Percentiles rank a stretch among this genome's conserved stretches.
These are phyloP conservation scores for Yarrowia sp. DNA, from an alignment of 805 yeast species.

Conservation along the genomic window DNA sequence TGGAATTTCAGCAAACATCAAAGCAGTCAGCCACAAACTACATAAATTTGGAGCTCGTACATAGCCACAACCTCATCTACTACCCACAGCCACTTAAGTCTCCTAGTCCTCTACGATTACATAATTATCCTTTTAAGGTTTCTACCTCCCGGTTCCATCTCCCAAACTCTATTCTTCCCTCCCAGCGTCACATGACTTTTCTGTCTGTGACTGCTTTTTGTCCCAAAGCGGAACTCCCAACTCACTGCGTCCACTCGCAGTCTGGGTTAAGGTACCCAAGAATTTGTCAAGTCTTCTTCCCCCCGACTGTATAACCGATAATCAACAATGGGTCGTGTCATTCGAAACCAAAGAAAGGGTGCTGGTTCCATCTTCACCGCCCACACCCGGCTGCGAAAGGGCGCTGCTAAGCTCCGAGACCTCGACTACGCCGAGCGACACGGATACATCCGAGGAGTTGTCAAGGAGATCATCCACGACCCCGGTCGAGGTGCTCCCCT, in stretches of 20 bases:
- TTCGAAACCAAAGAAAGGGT: constrained; percentile 99
- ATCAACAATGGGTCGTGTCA: constrained; percentile 66
- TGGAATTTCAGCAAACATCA: no score
- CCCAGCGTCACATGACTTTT: constrained; percentile 8
- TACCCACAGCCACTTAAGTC: no score
- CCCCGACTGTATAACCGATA: constrained; percentile 37
- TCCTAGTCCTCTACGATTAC: no score
- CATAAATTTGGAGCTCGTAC: no score
- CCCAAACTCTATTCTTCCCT: background rate
- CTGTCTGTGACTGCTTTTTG: constrained; percentile 27
- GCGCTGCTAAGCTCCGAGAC: constrained; percentile 99
- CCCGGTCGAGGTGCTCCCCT: constrained; percentile 99
- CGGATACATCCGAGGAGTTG: constrained; percentile 99
- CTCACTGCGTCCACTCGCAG: constrained; percentile 13
- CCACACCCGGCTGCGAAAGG: constrained; percentile 99
- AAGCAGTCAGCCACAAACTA: no score
- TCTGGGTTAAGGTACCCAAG: constrained; percentile 27
- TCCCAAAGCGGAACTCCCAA: constrained; percentile 33
- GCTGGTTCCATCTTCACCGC: constrained; percentile 99
- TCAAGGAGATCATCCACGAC: constrained; percentile 97
- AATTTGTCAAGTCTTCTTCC: constrained; percentile 39
- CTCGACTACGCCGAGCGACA: constrained; percentile 99
- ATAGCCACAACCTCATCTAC: no score
- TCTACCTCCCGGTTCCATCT: background rate
- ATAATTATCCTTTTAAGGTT: background rate